Evolutionary conservation across 2,329 filamentous ascomycete species (phyloP), one percentile per base, ranked within the genome.

Genomic region (Dissoconium aciculare): DNA sequence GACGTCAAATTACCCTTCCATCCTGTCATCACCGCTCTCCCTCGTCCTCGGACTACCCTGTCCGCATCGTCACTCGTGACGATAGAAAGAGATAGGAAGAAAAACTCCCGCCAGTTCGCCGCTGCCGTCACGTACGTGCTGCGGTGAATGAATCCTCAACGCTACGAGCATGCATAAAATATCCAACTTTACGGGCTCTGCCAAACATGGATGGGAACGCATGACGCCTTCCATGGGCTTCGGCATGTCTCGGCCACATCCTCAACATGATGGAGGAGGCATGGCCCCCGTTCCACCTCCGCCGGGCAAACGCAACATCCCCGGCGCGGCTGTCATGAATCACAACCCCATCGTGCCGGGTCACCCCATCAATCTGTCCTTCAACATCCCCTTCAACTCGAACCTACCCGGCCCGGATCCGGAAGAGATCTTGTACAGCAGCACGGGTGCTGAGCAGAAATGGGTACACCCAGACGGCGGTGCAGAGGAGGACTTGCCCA

Each of bases 321-420:
- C 62, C 12, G 61, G 51, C 31, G 45, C 51, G 21, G 41, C 51
- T 13, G 19, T 8, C 19, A n/a, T 8, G 8, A n/a, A n/a, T n/a
- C n/a, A n/a, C n/a, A 53, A 69, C 45, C 44, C 43, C 33, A 51
- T 49, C 17, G 58, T 74, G 47, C 74, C 78, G 43, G 79, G 87
- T 54, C 67, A 76, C 31, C 74, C 74, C 43, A 81, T 95, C 57
- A 83, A 91, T 58, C 78, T 93, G 55, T 87, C 83, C 42, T 95
- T 98, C 74, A 95, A 94, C 54, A 79, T 98, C 28, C 89, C 89
- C 38, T 94, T 95, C 60, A 77, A 84, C 45, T 92, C 82, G 41
- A 87, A 87, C 49, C 74, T 98, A 38, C 72, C 81, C 40, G 89
- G 89, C 17, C 89, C 89, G 41, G 84, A 95, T 50, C 79, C 79